A percentile compares a stretch with the other conserved stretches of the same genome.
These are phyloP conservation scores for Chlorella ohadii DNA, from an alignment of 139 green algal species.

Conservation along the genomic window DNA sequence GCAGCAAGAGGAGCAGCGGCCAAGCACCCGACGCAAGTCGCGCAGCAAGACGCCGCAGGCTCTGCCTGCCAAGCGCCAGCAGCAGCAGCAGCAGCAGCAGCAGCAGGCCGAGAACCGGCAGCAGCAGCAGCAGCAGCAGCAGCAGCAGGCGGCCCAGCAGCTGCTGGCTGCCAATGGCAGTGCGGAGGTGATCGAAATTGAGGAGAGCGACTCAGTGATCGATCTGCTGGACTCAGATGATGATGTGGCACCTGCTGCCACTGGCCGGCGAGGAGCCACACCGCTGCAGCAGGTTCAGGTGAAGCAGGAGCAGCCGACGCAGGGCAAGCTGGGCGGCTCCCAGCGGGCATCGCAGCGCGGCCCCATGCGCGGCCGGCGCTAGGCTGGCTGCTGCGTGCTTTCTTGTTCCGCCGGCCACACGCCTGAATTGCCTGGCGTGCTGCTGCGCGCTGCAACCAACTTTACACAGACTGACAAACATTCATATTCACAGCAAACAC, in stretches of 20 bases:
- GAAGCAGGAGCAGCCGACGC: slow-evolving; percentile 2
- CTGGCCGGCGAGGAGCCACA: neutral
- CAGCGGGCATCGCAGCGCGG: neutral
- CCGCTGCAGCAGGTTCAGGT: slow-evolving; percentile 3
- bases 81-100: slow-evolving; percentile 8
- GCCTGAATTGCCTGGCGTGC: too few species aligned
- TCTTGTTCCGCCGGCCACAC: too few species aligned
- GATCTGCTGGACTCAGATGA: neutral
- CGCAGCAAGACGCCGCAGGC: neutral
- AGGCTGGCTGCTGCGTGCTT: too few species aligned
- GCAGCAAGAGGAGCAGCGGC: neutral
- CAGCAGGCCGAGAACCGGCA: neutral
- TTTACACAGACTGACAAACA: too few species aligned
- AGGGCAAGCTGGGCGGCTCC: neutral
- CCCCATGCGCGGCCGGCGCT: slow-evolving; percentile 1
- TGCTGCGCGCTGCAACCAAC: too few species aligned
- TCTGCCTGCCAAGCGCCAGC: neutral
- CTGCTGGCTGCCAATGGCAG: too few species aligned
- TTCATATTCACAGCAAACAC: too few species aligned
- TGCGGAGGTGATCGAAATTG: neutral
- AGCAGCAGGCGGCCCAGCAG: neutral
- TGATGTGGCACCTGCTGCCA: neutral
- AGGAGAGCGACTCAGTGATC: neutral
- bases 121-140: slow-evolving; percentile 2
- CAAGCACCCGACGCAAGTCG: neutral